Percentiles rank a stretch among this genome's conserved stretches.
phyloP scores from a whole-genome alignment of 305 asterid genomes.

The Ruellia speciosa region DNA sequence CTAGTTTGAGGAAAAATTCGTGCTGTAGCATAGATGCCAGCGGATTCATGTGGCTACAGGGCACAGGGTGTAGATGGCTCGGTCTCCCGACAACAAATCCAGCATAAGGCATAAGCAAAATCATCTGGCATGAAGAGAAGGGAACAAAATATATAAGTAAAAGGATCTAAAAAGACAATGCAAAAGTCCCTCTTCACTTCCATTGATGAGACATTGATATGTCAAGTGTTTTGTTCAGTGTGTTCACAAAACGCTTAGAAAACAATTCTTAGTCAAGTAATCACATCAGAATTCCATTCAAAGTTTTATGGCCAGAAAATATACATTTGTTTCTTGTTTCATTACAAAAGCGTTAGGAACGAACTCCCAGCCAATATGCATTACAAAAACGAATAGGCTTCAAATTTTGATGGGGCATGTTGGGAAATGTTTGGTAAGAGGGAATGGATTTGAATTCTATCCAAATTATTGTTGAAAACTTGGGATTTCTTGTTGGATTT shows the following conservation, averaged over 20 bases:
- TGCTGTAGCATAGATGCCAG: conserved; percentile 1
- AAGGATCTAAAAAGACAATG: background rate
- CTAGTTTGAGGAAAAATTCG: background rate
- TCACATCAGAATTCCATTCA: background rate
- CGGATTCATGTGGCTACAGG: conserved; percentile 13
- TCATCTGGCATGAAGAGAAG: conserved; percentile 5
- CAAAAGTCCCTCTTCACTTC: background rate
- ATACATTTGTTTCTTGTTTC: background rate
- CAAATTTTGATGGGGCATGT: no score
- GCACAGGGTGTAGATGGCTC: conserved; percentile 5
- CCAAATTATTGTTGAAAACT: no score
- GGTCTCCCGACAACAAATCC: conserved; percentile 16
- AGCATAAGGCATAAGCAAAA: background rate
- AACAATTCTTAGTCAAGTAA: background rate
- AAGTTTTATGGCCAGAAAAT: background rate
- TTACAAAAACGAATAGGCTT: no score
- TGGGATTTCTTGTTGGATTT: no score
- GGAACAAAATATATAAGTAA: background rate
- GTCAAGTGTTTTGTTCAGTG: background rate
- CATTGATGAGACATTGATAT: background rate
- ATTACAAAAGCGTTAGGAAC: no score
- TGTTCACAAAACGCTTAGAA: background rate
- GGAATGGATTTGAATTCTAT: no score
- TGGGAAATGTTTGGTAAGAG: no score
- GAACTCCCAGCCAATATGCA: no score